Evolutionary conservation across 2,329 filamentous ascomycete genomes (phyloP), one percentile per base, ranked within the genome.

Genomic region (Dothistroma pini): DNA sequence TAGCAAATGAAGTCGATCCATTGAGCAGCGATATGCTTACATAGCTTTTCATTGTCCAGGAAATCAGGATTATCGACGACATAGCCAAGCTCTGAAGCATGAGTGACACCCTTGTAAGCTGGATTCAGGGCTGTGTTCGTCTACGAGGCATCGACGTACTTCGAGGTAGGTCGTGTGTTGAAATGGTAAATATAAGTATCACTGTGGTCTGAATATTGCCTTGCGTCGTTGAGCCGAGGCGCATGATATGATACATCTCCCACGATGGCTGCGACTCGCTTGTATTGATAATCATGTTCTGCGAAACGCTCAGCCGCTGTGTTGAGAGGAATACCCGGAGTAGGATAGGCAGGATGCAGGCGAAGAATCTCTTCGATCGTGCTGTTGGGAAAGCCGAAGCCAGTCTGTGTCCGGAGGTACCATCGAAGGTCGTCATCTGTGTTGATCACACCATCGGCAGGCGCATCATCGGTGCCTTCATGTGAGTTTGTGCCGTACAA

Each of bases 401-500:
- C 65, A 12, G 62, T 63, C 32, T 64, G 62, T 14, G 62, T 56
- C 4, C 57, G n/a, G 19, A 67, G 56, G 48, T 63, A 65, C 57
- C 59, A 57, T 25, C 58, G 55, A 10, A 65, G 54, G 21, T 67
- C 63, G 31, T 61, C 61, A 54, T 70, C 64, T 25, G 74, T 75
- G 16, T 79, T 81, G 1, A 81, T 84, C 69, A 86, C 82, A 61
- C 87, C 80, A 11, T 80, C 82, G 7, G 64, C 71, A n/a, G 80
- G 78, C 0, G 78, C 81, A 67, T 87, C 87, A 1, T 77, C 77
- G 0, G 82, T 82, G 4, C 86, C 88, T 71, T 90, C 88, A 66
- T 90, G 87, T 1, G 81, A 82, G 70, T 88, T 89, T 31, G 81
- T 81, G 38, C 88, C 87, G 32, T 81, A 76, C 7, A 90, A 78